Evolutionary conservation across 2,329 filamentous ascomycete genomes (phyloP), one percentile per base, ranked within the genome.

Genomic region (Fusarium pilosicola): DNA sequence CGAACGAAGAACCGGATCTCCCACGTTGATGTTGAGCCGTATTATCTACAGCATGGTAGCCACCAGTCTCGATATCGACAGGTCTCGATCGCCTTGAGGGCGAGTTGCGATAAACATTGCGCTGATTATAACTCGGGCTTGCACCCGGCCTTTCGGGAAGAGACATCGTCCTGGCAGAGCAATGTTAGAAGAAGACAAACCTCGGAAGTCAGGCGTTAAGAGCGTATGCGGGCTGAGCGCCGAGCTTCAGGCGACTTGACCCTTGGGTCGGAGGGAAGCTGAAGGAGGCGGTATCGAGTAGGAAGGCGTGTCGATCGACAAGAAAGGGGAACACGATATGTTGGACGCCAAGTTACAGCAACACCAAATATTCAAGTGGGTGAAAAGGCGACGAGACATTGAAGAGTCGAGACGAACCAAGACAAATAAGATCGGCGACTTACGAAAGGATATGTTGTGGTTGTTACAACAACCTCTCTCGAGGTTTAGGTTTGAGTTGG

Each of bases 1-100:
- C 84, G 79, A 88, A 89, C 46, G 89, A 91, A 71, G 86, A 86
- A 76, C 83, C 85, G 71, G 90, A 91, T 74, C 83, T 86, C 81
- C 85, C 87, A 84, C 88, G 88, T 79, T 86, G 83, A 83, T 89
- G 87, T 80, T 77, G 84, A 79, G 71, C 81, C 77, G 70, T 80
- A 78, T 76, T 82, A 55, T 75, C 77, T 66, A 85, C 83, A 62
- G 85, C 82, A 65, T 82, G 83, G 74, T 88, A 88, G 55, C 83
- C 83, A 62, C 89, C 91, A 42, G 91, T 85, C 81, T 97, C 94
- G 77, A 93, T 85, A 80, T 97, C 94, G 65, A 88, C 88, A 54
- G 90, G 89, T 66, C 88, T 88, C 59, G 85, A 86, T 76, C 92
- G 90, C 78, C 93, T 90, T 61, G 91, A 89, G 32, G 90, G 88